Percentiles rank a stretch among this genome's conserved stretches.
phyloP scores from a whole-genome alignment of 768 basidiomycete species.

The Pleurotus citrinopileatus region DNA sequence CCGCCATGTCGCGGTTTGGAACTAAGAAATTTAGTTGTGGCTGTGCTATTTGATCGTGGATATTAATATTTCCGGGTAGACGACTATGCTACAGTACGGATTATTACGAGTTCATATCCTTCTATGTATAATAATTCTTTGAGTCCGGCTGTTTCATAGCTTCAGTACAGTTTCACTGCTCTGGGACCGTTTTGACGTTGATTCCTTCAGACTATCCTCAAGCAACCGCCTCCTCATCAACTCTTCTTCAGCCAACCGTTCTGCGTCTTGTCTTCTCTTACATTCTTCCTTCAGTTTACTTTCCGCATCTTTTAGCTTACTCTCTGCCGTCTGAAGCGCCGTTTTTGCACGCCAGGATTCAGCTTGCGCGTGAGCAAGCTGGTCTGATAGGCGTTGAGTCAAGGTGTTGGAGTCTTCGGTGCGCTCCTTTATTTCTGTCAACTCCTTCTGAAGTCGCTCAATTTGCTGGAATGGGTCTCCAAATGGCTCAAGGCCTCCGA shows the following conservation, averaged over 20 bases:
- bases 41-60: background rate
- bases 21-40: background rate
- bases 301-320: constrained; percentile 46
- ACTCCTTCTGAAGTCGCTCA: constrained; percentile 65
- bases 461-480: constrained; percentile 40
- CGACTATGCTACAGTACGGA: background rate
- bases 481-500: constrained; percentile 23
- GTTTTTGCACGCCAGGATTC: constrained; percentile 57
- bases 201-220: constrained; percentile 46
- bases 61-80: background rate
- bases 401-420: constrained; percentile 66
- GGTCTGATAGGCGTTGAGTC: constrained; percentile 64
- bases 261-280: constrained; percentile 55
- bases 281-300: constrained; percentile 59
- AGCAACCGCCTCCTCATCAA: constrained; percentile 40
- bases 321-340: constrained; percentile 52
- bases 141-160: too few species aligned
- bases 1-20: constrained; percentile 24
- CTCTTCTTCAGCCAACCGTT: constrained; percentile 50
- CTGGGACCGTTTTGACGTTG: background rate
- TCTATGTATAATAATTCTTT: too few species aligned
- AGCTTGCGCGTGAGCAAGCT: constrained; percentile 62
- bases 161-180: background rate
- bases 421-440: constrained; percentile 60
- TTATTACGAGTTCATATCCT: background rate